Conservation (phyloP, 495 filamentous ascomycete genomes). For the Endocarpon pusillum region DNA sequence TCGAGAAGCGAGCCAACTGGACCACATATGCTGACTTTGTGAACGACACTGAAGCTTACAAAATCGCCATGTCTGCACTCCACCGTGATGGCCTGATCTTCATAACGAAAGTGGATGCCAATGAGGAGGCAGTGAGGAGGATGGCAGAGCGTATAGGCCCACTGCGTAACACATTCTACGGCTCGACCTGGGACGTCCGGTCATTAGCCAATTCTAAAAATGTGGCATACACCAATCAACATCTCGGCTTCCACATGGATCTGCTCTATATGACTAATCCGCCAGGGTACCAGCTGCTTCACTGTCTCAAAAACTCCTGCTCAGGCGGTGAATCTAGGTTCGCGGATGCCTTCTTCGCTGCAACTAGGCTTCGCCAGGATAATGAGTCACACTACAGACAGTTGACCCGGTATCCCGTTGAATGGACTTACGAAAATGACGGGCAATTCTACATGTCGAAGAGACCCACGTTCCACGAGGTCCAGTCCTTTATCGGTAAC, state of each 20-base stretch:
- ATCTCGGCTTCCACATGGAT: conserved; percentile 81
- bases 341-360: conserved; percentile 49
- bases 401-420: conserved; percentile 28
- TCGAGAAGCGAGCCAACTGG: conserved; percentile 16
- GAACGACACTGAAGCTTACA: conserved; percentile 31
- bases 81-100: conserved; percentile 51
- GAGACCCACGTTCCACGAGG: conserved; percentile 20
- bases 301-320: conserved; percentile 62
- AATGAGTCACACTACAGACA: conserved; percentile 13
- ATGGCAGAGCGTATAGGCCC: conserved; percentile 57
- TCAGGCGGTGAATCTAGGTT: conserved; percentile 72
- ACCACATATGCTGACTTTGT: conserved; percentile 58
- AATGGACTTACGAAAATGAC: conserved; percentile 51
- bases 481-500: no score
- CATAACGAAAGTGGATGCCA: conserved; percentile 49
- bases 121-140: conserved; percentile 39
- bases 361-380: conserved; percentile 21
- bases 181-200: conserved; percentile 73
- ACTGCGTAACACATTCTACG: conserved; percentile 74
- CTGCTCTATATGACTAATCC: conserved; percentile 70
- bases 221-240: conserved; percentile 69
- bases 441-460: conserved; percentile 28
- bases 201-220: conserved; percentile 66
- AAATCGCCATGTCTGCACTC: conserved; percentile 35
- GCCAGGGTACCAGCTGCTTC: conserved; percentile 69